Evolutionary conservation across 2,329 filamentous ascomycete genomes (phyloP).

Genomic region (Arthrobotrys sphaeroides): DNA sequence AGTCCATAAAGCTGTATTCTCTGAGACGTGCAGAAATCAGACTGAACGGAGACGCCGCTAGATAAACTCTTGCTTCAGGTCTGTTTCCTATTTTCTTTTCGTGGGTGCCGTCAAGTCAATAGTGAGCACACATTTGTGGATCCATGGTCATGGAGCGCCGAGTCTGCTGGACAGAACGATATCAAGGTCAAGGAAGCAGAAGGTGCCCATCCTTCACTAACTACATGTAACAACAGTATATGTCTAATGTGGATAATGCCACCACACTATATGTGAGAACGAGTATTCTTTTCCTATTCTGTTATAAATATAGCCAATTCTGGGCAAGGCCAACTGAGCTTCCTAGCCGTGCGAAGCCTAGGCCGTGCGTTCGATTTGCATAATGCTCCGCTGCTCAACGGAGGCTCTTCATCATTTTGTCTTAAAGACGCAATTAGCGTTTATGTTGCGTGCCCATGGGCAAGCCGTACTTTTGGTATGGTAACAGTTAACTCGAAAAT

Average conservation of each 20-base stretch:
- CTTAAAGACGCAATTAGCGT: constrained; percentile 39
- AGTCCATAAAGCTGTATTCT: constrained; percentile 1
- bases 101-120: constrained; percentile 20
- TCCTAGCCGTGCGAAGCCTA: constrained; percentile 18
- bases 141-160: constrained; percentile 45
- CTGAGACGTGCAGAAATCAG: constrained; percentile 18
- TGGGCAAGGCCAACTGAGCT: constrained; percentile 12
- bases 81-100: constrained; percentile 19
- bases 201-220: background rate
- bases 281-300: constrained; percentile 22
- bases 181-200: background rate
- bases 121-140: constrained; percentile 27
- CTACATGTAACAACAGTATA: background rate
- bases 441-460: constrained; percentile 21
- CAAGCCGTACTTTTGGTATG: background rate
- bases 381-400: constrained; percentile 25
- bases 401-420: constrained; percentile 23
- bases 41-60: constrained; percentile 26
- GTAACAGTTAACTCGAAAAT: background rate
- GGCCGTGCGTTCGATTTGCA: constrained; percentile 16
- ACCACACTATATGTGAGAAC: constrained; percentile 10
- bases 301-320: constrained; percentile 22
- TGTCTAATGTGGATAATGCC: constrained; percentile 34
- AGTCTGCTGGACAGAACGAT: constrained; percentile 15
- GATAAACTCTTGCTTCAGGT: constrained; percentile 11